These are phyloP conservation scores for Helotiales sp. DNA, from an alignment of 2,329 filamentous ascomycete genomes.

Conservation along the genomic window DNA sequence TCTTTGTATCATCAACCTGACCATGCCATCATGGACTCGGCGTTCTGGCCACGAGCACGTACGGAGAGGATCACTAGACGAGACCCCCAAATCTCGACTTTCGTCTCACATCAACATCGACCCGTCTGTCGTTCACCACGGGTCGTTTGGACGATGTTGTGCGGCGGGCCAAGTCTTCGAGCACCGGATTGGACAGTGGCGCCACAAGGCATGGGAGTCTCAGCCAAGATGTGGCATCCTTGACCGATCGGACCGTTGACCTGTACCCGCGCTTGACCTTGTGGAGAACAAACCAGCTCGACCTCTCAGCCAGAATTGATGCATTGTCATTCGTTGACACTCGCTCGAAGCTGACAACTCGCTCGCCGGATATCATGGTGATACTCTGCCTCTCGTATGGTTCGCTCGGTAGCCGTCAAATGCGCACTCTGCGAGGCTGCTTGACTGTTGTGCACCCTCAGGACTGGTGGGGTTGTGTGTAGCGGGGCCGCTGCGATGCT, in stretches of 20 bases:
- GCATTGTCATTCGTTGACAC: background rate
- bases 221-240: slow-evolving; percentile 22
- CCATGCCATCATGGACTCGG: background rate
- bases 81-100: background rate
- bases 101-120: slow-evolving; percentile 1
- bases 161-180: slow-evolving; percentile 15
- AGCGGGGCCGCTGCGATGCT: slow-evolving; percentile 25
- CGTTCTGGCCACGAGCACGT: background rate
- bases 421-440: slow-evolving; percentile 17
- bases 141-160: slow-evolving; percentile 26
- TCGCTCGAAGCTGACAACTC: slow-evolving; percentile 9
- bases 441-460: background rate
- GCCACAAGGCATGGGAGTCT: slow-evolving; percentile 21
- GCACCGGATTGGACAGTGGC: slow-evolving; percentile 17
- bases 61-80: background rate
- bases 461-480: slow-evolving; percentile 11
- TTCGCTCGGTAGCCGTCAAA: slow-evolving; percentile 14
- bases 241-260: slow-evolving; percentile 29
- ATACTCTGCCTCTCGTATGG: slow-evolving; percentile 14
- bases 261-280: slow-evolving; percentile 30
- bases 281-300: background rate
- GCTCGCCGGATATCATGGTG: slow-evolving; percentile 16
- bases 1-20: background rate
- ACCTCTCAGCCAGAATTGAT: too few species aligned
- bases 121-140: slow-evolving; percentile 6